Base-by-base conservation (phyloP, 257 asterid species). In the Striga asiatica region DNA sequence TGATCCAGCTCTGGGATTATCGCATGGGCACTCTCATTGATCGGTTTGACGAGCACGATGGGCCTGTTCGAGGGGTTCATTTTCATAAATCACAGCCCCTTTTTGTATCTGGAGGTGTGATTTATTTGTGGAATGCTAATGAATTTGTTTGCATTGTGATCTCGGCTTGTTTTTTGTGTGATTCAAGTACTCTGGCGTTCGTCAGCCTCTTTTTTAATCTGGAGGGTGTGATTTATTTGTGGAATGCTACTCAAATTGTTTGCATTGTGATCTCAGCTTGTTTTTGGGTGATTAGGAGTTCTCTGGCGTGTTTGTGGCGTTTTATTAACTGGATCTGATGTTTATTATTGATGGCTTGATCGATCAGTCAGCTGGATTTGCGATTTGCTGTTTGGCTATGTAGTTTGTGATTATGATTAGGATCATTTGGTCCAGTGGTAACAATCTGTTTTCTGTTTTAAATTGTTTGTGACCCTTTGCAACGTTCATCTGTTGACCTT, bases 1-100 rank as follows among this genome's bases (percentile, higher is more conserved):
- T 86, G 66, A 81, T 89, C 79, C 96, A 89, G 82, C 80, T 89
- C n/a, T 89, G 96, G 96, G 96, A 86, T 54, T 86, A 89, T 37
- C 93, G 98, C 23, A 89, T 89, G 95, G 98, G 95, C 62, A 89
- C 98, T 6, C 88, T 89, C 57, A 89, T 86, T 37, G 96, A 89
- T 71, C 69, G 79, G 4, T 88, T 88, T 32, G 96, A 88, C 57
- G 96, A 84, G 64, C 96, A 88, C 29, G 97, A 84, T 61, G 95
- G 95, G 0, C 97, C 97, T 8, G 97, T 84, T 60, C 83, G 95
- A 12, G 94, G 94, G 35, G 91, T 84, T 43, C 88, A 84, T 56
- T 84, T 88, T 47, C 97, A 88, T 64, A 80, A 78, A 34, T 78
- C 97, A n/a, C 97, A 88, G 71, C 94, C 95, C 10, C 81, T 88